Evolutionary conservation across 805 yeast genomes (phyloP).

Genomic region (Zygoascus biomembranicola): DNA sequence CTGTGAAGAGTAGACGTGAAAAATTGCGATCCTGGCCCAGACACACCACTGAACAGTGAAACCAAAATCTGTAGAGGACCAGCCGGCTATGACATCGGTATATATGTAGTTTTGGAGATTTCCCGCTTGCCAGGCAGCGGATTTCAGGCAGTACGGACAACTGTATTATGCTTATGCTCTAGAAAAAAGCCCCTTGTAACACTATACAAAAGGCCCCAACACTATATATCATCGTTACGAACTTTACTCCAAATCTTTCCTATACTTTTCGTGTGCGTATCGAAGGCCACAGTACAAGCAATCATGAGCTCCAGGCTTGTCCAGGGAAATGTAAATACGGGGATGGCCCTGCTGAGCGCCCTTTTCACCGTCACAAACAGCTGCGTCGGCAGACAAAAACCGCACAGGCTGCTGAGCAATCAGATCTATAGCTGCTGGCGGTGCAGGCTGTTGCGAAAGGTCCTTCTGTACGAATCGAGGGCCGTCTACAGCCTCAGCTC

Average conservation of each 20-base stretch:
- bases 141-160: no score
- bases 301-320: constrained; percentile 59
- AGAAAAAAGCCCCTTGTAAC: no score
- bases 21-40: background rate
- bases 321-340: constrained; percentile 70
- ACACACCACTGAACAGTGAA: no score
- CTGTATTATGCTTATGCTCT: no score
- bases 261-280: constrained; percentile 25
- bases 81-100: no score
- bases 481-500: constrained; percentile 47
- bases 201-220: no score
- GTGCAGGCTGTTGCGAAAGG: constrained; percentile 60
- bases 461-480: constrained; percentile 69
- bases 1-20: background rate
- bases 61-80: background rate
- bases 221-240: no score
- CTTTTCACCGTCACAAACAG: constrained; percentile 69
- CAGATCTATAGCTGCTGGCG: constrained; percentile 78
- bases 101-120: no score
- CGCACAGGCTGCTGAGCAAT: constrained; percentile 66
- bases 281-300: constrained; percentile 79
- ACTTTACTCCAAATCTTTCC: constrained; percentile 11
- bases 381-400: constrained; percentile 52
- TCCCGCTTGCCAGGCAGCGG: no score
- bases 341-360: constrained; percentile 76